phyloP scores from a whole-genome alignment of 2,329 filamentous ascomycete species.

The Tothia fuscella region DNA sequence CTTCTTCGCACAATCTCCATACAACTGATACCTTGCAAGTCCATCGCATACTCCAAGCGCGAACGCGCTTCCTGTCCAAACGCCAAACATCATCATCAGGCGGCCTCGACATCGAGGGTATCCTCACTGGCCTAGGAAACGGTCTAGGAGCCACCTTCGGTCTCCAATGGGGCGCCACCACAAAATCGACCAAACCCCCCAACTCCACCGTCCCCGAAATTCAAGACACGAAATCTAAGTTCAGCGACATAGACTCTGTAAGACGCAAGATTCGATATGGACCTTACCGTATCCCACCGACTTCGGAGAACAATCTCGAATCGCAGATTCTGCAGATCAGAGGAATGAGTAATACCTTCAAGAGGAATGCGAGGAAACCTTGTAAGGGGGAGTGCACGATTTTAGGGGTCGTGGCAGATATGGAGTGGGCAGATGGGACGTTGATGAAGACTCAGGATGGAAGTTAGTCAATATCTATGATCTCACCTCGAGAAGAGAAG shows the following conservation, averaged over 20 bases:
- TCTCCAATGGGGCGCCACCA: too few species aligned
- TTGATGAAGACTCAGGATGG: constrained; percentile 1
- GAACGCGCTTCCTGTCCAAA: too few species aligned
- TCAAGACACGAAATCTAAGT: neutral
- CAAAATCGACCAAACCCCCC: neutral
- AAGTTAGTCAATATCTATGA: too few species aligned
- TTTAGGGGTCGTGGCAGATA: neutral
- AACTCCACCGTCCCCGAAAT: neutral
- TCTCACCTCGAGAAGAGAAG: neutral
- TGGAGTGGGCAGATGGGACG: constrained; percentile 8
- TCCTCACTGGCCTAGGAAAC: too few species aligned
- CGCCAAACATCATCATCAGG: too few species aligned
- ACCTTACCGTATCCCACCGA: constrained; percentile 6
- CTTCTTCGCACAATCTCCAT: too few species aligned
- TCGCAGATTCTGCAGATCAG: neutral
- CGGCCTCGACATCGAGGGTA: too few species aligned
- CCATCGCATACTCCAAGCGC: too few species aligned
- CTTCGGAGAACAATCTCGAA: neutral
- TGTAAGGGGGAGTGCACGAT: constrained; percentile 8
- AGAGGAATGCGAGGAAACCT: constrained; percentile 3
- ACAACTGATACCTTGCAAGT: too few species aligned
- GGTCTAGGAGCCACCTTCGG: too few species aligned
- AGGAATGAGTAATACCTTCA: constrained; percentile 4
- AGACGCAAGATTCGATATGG: constrained; percentile 6
- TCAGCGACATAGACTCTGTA: too few species aligned